Evolutionary conservation across 768 basidiomycete genomes (phyloP), one percentile per base, ranked within the genome.

Genomic region (Lactarius sanguifluus): DNA sequence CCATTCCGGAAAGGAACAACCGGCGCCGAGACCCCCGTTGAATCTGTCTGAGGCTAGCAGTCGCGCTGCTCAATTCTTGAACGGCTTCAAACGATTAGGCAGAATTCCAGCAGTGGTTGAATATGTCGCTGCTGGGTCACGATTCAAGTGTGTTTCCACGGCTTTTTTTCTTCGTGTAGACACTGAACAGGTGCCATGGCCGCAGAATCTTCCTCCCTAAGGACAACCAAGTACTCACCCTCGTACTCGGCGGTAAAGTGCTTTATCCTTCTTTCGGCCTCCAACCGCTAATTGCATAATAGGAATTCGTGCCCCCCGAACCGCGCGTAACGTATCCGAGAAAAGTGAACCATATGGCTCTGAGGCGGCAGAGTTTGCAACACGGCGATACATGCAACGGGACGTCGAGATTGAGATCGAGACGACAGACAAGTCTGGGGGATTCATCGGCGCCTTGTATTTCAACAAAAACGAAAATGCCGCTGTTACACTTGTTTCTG

Each of bases 381-480:
- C 84, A 9, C 85, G 86, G 52, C 83, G 85, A 67, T 95, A 89
- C 75, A 89, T 98, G 89, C 96, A 99, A 76, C 86, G 96, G 34
- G 96, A 99, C 73, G 88, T 94, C 7, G 96, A 99, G 76, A 88
- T 98, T 66, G 91, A 93, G 71, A 88, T 98, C 56, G 93, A 96
- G 65, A 83, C 84, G 18, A 85, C 89, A 18, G 96, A 99, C 80
- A 98, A 97, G 77, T 89, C 90, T 5, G 96, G 96, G 45, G 97
- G 97, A 3, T 98, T 96, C 77, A 96, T 98, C 70, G 96, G 96
- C 16, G 78, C 89, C 1, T 81, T 98, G 62, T 96, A 89, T 76
- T 64, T 91, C 71, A 90, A 91, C 77, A 96, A 94, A 75, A 86
- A 82, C 1, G 90, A 92, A 70, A 98, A 97, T 76, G 90, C 83